These are phyloP conservation scores for Seminavis robusta DNA, from an alignment of 108 stramenopile genomes.

Conservation along the genomic window DNA sequence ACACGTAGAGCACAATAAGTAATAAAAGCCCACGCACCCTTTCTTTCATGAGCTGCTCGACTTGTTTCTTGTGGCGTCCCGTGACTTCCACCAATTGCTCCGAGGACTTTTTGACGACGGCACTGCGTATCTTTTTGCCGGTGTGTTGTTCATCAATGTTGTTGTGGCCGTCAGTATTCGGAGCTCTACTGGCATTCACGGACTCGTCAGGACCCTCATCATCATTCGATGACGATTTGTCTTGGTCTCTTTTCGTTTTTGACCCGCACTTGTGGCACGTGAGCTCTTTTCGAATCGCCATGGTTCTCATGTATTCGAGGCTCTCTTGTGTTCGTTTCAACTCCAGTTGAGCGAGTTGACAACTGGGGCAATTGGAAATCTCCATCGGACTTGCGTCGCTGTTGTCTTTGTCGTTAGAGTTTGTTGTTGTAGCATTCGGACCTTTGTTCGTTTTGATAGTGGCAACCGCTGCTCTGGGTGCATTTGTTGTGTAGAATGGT, in stretches of 20 bases:
- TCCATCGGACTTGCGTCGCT: background rate
- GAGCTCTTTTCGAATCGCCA: constrained; percentile 30
- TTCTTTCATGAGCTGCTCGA: constrained; percentile 55
- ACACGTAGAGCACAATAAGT: background rate
- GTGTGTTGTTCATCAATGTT: too few species aligned
- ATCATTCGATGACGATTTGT: too few species aligned
- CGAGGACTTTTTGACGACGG: background rate
- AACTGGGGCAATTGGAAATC: constrained; percentile 1
- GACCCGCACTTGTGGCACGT: too few species aligned
- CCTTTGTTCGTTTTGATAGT: too few species aligned
- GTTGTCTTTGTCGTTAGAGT: background rate
- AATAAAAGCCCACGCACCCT: constrained; percentile 22
- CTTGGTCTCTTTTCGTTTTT: too few species aligned
- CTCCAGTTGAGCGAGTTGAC: constrained; percentile 1
- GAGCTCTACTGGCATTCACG: too few species aligned
- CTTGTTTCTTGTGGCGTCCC: constrained; percentile 44
- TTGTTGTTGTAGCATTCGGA: background rate
- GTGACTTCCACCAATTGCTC: constrained; percentile 38
- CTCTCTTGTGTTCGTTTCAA: constrained; percentile 6
- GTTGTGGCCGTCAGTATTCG: too few species aligned
- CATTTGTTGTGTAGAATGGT: too few species aligned
- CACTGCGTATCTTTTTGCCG: too few species aligned
- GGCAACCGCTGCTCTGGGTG: too few species aligned
- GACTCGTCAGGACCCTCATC: too few species aligned
- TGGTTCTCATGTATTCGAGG: constrained; percentile 46